Percentiles rank a stretch among this genome's conserved stretches.
phyloP scores from a whole-genome alignment of 2,329 filamentous ascomycete species.

The Neopestalotiopsis sp. region DNA sequence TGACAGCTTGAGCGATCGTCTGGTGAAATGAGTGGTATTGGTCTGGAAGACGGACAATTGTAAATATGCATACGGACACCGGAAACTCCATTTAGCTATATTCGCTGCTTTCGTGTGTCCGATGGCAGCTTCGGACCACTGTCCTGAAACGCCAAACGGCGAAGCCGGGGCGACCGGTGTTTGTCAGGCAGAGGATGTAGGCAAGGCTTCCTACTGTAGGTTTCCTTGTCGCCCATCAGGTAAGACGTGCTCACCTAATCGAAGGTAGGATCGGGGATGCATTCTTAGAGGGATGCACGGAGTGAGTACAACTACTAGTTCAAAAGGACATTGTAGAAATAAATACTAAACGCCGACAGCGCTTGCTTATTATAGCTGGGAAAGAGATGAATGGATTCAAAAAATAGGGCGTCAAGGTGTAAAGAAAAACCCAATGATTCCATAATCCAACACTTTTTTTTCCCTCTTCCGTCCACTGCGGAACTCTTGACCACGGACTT shows the following conservation, averaged over 20 bases:
- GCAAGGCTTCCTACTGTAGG: not conserved
- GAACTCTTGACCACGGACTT: slow-evolving; percentile 12
- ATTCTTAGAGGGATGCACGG: not conserved
- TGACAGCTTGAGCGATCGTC: not conserved
- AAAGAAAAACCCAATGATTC: not conserved
- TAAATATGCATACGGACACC: not conserved
- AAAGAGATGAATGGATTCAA: not conserved
- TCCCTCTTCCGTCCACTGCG: slow-evolving; percentile 20
- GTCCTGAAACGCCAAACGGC: slow-evolving; percentile 13
- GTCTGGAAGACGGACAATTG: not conserved
- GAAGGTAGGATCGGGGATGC: not conserved
- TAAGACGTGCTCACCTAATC: not conserved
- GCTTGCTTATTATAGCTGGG: not conserved
- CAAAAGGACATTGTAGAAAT: not conserved
- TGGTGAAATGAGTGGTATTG: not conserved
- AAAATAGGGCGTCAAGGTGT: not conserved
- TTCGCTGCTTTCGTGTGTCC: not conserved
- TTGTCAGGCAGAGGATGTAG: not conserved
- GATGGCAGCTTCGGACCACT: not conserved
- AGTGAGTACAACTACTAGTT: not conserved
- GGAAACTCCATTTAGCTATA: not conserved
- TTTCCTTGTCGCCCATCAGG: not conserved
- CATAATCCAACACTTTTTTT: slow-evolving; percentile 4
- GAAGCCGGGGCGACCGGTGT: not conserved
- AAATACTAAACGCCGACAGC: not conserved